Base-by-base conservation (phyloP, 768 basidiomycete species). In the Hericium rajendrae region DNA sequence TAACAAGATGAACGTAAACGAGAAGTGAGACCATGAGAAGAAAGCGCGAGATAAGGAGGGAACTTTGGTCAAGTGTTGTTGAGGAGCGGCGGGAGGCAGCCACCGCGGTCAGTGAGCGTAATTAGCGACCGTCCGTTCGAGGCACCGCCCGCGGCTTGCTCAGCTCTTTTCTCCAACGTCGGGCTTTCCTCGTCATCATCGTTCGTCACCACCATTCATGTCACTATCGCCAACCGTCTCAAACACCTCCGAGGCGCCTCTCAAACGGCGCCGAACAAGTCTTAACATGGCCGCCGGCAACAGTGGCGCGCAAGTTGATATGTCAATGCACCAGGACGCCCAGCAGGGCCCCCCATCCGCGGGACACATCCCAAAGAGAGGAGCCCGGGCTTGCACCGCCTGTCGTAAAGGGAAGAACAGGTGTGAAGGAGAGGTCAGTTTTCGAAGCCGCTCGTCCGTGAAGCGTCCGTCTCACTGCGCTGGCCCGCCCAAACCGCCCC, bases 321-420 rank as follows among this genome's bases (percentile, higher is more conserved):
- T 60, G 70, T 61, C 74, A 77, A 53, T 67, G 69, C 43, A 56
- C 16, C 61, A 59, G n/a, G 58, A 60, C 57, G 57, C 43, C 63
- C 64, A 58, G 57, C 16, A 54, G 65, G 20, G 76, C 72, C 57
- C 53, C 38, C 16, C 39, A 37, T 57, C 70, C 55, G 32, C 76
- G 32, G 67, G 76, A n/a, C 87, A 91, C 70, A 87, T 91, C 63
- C 88, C 90, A 48, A 93, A 92, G 78, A 79, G 90, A 65, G 91
- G 91, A n/a, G 88, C 89, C 56, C 77, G 89, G 61, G 91, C 91
- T 55, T 93, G 91, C 70, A 91, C 90, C 15, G 83, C 86, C 61
- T 93, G 91, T 72, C 83, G 91, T 69, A 91, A 90, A 66, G 91
- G 91, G 57, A 94, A 93, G 77, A 94, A 94, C 76, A 78, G 91